Conservation (phyloP, 1,284 basidiomycete genomes). For the Gymnopus androsaceus region DNA sequence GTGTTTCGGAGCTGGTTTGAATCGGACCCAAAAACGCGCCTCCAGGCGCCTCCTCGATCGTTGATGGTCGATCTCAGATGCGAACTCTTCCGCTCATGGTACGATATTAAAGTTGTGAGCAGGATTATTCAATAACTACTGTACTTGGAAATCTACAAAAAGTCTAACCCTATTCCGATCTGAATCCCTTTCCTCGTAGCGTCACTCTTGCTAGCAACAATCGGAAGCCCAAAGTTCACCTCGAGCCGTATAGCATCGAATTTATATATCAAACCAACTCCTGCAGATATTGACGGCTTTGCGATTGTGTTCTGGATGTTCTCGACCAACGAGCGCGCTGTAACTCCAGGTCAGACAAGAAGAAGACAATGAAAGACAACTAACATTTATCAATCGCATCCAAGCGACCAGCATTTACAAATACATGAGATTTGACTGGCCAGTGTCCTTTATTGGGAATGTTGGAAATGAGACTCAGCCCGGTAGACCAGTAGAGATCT, state of each 20-base stretch:
- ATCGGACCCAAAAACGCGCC: no score
- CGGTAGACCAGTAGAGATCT: conserved; percentile 84
- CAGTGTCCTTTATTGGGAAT: conserved; percentile 80
- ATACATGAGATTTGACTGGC: conserved; percentile 87
- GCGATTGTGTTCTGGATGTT: conserved; percentile 35
- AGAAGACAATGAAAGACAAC: conserved; percentile 24
- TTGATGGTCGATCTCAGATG: no score
- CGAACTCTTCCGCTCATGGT: no score
- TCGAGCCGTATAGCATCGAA: conserved; percentile 87
- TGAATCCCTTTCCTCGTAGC: conserved; percentile 81
- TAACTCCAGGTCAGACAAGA: not conserved
- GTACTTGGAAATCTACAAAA: conserved; percentile 46
- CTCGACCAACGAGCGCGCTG: conserved; percentile 43
- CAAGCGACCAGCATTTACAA: conserved; percentile 87
- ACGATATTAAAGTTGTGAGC: no score
- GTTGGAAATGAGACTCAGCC: conserved; percentile 79
- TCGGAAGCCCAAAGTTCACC: conserved; percentile 89
- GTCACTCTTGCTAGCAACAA: conserved; percentile 80
- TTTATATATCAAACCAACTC: conserved; percentile 89
- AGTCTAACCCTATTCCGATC: conserved; percentile 91
- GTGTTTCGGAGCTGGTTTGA: no score
- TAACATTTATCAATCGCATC: conserved; percentile 63
- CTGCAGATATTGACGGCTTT: conserved; percentile 75
- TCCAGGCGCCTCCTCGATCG: no score
- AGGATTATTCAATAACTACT: no score